These are phyloP conservation scores for Pseudevernia furfuracea DNA, from an alignment of 495 filamentous ascomycete genomes.

Conservation along the genomic window DNA sequence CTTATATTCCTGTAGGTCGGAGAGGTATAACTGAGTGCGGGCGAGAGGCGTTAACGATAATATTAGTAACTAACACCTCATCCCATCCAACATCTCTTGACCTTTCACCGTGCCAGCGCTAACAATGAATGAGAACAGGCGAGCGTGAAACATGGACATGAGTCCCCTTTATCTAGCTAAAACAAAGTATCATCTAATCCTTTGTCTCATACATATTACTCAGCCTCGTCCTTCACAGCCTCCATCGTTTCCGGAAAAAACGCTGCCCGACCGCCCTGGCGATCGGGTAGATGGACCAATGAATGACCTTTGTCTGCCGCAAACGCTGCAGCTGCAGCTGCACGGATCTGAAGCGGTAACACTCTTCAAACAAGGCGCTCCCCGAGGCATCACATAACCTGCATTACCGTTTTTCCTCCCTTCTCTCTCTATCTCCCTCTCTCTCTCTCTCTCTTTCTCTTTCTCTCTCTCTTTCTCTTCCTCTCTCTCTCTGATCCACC, in stretches of 20 bases:
- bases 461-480: neutral
- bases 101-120: neutral
- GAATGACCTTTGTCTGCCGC: neutral
- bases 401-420: neutral
- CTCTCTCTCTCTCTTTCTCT: neutral
- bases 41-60: too few relatives aligned
- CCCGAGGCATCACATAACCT: neutral
- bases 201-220: neutral
- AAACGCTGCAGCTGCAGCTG: slow-evolving; percentile 3
- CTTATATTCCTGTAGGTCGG: neutral
- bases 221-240: neutral
- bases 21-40: neutral
- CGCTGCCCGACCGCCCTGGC: neutral
- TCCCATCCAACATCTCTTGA: neutral
- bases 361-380: neutral
- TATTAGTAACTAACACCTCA: neutral
- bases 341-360: neutral
- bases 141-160: neutral
- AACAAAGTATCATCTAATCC: neutral
- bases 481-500: too few relatives aligned
- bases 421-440: neutral
- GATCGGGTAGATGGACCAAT: neutral
- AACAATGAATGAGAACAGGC: neutral
- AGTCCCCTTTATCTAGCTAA: neutral
- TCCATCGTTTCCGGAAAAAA: neutral